Evolutionary conservation across 305 asterid genomes (phyloP), one percentile per base, ranked within the genome.

Genomic region (Stenogyne calaminthoides): DNA sequence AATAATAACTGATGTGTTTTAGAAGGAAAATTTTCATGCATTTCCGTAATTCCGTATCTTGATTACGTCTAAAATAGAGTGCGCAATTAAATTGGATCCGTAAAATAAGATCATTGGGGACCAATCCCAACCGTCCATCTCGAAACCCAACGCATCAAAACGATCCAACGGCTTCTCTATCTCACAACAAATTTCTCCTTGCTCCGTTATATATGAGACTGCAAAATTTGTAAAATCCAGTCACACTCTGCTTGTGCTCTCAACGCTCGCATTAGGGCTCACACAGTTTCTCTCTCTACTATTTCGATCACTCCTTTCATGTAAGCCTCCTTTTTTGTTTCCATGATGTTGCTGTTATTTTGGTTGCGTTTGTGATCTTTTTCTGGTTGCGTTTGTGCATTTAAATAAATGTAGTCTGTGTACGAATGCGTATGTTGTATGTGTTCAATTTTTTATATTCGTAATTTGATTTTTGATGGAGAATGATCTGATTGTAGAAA

Each of bases 161-260:
- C 29, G 18, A 82, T 87, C 88, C 70, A 67, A 80, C 84, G 89
- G 79, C 29, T 22, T 14, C 29, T 14, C 54, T 9, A 22, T 36
- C 57, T 11, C 27, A 71, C 82, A 73, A 74, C 77, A 80, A 76
- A 40, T 59, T 71, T 83, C 78, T 58, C 73, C 73, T 71, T 44
- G 19, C 1, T n/a, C 11, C 36, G 25, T 2, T 70, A 8, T 42
- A 14, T 20, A 14, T 15, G 42, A 4, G 1, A 20, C 29, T 5
- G 11, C 36, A 19, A 40, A 8, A 4, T 19, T 14, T 52, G 40
- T 58, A 16, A 25, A 60, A 18, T 11, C 54, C 46, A 6, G 22
- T 52, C 67, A 25, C 29, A 59, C 44, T 37, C 76, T 44, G 62
- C 83, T 57, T 78, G 85, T 80, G 85, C 78, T 70, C 64, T 36